Conservation (phyloP, 2,329 filamentous ascomycete species). For the Colletotrichum siamense region DNA sequence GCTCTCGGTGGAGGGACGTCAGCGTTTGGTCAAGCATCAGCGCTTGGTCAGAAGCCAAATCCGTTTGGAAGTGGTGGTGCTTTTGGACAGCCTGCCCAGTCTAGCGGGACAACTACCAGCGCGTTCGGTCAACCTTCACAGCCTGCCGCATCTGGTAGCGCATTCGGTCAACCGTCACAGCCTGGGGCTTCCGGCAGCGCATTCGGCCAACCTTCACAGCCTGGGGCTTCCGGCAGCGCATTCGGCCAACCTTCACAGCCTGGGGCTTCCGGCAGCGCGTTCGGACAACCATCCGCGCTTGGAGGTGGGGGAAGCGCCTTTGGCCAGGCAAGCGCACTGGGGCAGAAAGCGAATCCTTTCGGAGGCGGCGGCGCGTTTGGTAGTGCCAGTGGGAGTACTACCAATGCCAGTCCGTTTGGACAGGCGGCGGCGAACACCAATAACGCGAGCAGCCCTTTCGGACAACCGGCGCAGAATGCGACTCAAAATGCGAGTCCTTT, state of each 20-base stretch:
- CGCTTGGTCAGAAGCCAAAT: conserved; percentile 41
- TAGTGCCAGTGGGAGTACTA: neutral
- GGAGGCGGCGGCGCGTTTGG: conserved; percentile 27
- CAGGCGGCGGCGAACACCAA: conserved; percentile 9
- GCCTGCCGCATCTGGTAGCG: conserved; percentile 9
- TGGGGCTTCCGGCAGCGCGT: neutral
- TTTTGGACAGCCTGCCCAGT: conserved; percentile 15
- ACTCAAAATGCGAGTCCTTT: conserved; percentile 6
- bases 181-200: conserved; percentile 23
- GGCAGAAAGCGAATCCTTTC: conserved; percentile 44
- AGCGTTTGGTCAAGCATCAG: conserved; percentile 42
- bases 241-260: conserved; percentile 1
- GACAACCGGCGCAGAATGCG: conserved; percentile 5
- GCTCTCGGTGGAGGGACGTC: conserved; percentile 24
- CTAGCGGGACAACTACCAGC: neutral
- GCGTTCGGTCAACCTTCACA: neutral
- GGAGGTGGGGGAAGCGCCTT: conserved; percentile 30
- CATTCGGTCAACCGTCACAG: conserved; percentile 44
- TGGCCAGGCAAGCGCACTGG: conserved; percentile 41
- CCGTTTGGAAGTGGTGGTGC: conserved; percentile 37
- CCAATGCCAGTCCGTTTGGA: conserved; percentile 4
- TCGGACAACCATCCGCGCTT: neutral
- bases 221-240: neutral
- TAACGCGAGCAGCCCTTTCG: conserved; percentile 12
- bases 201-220: conserved; percentile 7